Evolutionary conservation across 2,329 filamentous ascomycete species (phyloP).

Genomic region (Exophiala sp.): DNA sequence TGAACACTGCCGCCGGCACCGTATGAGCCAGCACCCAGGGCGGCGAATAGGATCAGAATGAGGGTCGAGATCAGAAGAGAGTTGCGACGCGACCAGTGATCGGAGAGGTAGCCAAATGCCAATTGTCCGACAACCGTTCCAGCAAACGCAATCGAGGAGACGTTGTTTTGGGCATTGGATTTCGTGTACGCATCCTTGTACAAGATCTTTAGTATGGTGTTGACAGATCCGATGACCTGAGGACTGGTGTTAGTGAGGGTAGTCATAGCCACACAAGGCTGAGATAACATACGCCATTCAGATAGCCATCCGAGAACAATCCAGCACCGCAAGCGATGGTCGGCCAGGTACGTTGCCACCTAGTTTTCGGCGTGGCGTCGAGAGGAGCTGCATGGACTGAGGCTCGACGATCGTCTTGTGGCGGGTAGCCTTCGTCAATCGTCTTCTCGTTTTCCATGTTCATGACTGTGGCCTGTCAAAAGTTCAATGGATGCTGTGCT

Average conservation of each 20-base stretch:
- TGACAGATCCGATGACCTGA: slow-evolving; percentile 80
- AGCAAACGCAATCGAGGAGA: slow-evolving; percentile 78
- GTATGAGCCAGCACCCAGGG: slow-evolving; percentile 73
- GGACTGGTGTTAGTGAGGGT: background rate
- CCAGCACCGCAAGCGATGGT: slow-evolving; percentile 86
- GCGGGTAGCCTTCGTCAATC: slow-evolving; percentile 6
- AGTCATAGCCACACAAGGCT: background rate
- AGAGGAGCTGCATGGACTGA: slow-evolving; percentile 18
- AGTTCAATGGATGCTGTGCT: background rate
- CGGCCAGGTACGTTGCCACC: slow-evolving; percentile 61
- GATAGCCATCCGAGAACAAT: slow-evolving; percentile 86
- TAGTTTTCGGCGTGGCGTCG: slow-evolving; percentile 33
- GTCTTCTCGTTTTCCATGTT: slow-evolving; percentile 14
- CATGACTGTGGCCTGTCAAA: background rate
- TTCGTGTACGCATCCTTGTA: slow-evolving; percentile 68
- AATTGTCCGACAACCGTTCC: slow-evolving; percentile 77
- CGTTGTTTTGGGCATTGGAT: slow-evolving; percentile 68
- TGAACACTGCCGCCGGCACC: slow-evolving; percentile 63
- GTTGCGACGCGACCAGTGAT: slow-evolving; percentile 81
- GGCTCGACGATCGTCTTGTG: slow-evolving; percentile 8
- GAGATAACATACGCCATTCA: slow-evolving; percentile 66
- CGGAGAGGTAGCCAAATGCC: slow-evolving; percentile 73
- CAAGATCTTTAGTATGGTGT: slow-evolving; percentile 66
- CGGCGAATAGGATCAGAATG: slow-evolving; percentile 81
- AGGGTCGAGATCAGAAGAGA: slow-evolving; percentile 76